Percentiles rank a stretch among this genome's conserved stretches.
These are phyloP conservation scores for Mycena amicta DNA, from an alignment of 768 basidiomycete genomes.

Conservation along the genomic window DNA sequence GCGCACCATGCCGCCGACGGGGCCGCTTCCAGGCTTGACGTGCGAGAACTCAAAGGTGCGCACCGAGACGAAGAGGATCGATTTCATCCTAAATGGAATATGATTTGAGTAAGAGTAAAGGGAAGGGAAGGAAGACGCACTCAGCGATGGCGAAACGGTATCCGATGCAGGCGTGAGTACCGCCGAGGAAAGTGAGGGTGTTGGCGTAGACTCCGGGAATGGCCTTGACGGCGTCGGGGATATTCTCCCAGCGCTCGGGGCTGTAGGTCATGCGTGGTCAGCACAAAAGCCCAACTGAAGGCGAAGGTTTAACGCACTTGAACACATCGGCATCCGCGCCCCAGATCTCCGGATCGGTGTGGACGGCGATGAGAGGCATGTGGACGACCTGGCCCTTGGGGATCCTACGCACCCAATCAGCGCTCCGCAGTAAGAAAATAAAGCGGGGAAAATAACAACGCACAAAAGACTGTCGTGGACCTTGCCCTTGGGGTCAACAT, in stretches of 20 bases:
- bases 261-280: constrained; percentile 23
- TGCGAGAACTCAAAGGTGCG: constrained; percentile 36
- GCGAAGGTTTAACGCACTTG: constrained; percentile 30
- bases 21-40: not conserved
- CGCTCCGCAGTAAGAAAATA: not conserved
- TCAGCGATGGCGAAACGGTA: no score
- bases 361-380: constrained; percentile 28
- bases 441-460: not conserved
- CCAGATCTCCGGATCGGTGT: constrained; percentile 43
- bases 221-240: constrained; percentile 23
- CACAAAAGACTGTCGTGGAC: constrained; percentile 26
- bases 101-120: no score
- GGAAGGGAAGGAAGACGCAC: no score
- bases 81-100: constrained; percentile 36
- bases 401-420: not conserved
- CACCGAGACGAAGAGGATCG: constrained; percentile 33
- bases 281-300: not conserved
- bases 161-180: constrained; percentile 48
- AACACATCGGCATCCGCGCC: constrained; percentile 48
- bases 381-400: constrained; percentile 1
- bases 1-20: not conserved
- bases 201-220: constrained; percentile 45
- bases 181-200: constrained; percentile 44
- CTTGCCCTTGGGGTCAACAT: constrained; percentile 31
- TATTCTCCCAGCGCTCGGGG: constrained; percentile 47